Evolutionary conservation across 2,329 filamentous ascomycete genomes (phyloP), one percentile per base, ranked within the genome.

Genomic region (Cladophialophora immunda): DNA sequence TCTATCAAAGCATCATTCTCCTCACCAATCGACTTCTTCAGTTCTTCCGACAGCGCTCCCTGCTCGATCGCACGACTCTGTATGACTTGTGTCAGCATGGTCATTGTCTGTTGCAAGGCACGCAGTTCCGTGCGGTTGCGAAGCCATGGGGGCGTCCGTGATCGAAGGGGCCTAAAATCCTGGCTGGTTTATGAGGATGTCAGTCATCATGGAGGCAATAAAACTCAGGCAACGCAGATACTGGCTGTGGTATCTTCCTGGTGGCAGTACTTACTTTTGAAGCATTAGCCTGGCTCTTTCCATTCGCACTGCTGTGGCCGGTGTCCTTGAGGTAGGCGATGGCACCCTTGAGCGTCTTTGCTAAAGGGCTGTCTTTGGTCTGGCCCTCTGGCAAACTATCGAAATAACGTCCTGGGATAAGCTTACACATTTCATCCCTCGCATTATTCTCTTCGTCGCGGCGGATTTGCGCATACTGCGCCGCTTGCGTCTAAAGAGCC

Each of bases 321-420:
- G 32, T 52, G 47, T 61, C 30, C 22, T 38, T 34, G 58, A 61
- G 32, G n/a, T 53, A 61, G 17, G 58, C 58, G 19, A 52, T 30
- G 2, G 22, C 30, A 22, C 45, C 58, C 29, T 53, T 38, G 2
- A 61, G 7, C 6, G 41, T 25, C 45, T 53, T 53, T 19, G 47
- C 25, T 15, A 19, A n/a, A n/a, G 29, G 29, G 22, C 27, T 54
- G 15, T 27, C 45, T 22, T 41, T 38, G 11, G 25, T 27, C 27
- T 27, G n/a, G n/a, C 30, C 19, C 6, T 54, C 47, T 17, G 45
- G 25, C 6, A 61, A 17, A 2, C 25, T 19, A 19, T 54, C 30
- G 47, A 61, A 17, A 15, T 54, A 61, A 5, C 47, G 45, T 25
- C 27, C n/a, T 2, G 45, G 58, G 45, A 61, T 30, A 13, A 54